Conservation (phyloP, 768 basidiomycete species). For the Sarcodon aspratus region DNA sequence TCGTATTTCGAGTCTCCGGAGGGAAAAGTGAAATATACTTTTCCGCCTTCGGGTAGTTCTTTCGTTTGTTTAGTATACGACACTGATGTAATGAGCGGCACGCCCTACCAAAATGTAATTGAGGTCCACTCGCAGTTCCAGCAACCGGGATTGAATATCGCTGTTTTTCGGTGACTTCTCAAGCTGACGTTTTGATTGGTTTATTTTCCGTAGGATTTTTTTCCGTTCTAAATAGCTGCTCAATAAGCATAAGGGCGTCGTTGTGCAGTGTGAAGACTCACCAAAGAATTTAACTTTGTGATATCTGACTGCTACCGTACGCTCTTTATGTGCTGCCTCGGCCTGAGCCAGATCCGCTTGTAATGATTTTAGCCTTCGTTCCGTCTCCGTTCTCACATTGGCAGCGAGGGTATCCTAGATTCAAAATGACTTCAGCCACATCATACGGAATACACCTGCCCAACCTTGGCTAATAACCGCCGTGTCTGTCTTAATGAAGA, state of each 20-base stretch:
- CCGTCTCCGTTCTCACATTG: slow-evolving; percentile 70
- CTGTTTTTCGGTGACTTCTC: slow-evolving; percentile 36
- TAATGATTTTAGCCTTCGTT: slow-evolving; percentile 65
- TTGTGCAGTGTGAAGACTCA: slow-evolving; percentile 15
- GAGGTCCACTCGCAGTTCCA: slow-evolving; percentile 62
- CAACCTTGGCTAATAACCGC: slow-evolving; percentile 71
- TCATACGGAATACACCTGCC: slow-evolving; percentile 1
- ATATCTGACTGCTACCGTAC: slow-evolving; percentile 65
- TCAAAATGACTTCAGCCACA: background rate
- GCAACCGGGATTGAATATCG: background rate
- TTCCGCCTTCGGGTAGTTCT: slow-evolving; percentile 78
- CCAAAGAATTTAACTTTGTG: slow-evolving; percentile 95
- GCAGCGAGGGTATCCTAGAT: slow-evolving; percentile 71
- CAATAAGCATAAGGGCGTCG: background rate
- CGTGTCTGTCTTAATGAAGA: slow-evolving; percentile 74
- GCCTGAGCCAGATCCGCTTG: slow-evolving; percentile 63
- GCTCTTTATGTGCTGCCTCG: slow-evolving; percentile 54
- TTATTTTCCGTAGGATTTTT: slow-evolving; percentile 73
- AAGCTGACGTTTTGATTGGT: slow-evolving; percentile 48
- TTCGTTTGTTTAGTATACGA: slow-evolving; percentile 3
- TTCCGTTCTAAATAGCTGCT: slow-evolving; percentile 54
- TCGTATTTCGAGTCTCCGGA: slow-evolving; percentile 36
- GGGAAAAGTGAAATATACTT: slow-evolving; percentile 92
- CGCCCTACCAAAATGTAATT: slow-evolving; percentile 75
- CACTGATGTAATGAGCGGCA: background rate